Evolutionary conservation across 192 early-diverging fungal species (phyloP), one percentile per base, ranked within the genome.

Genomic region (Backusella mclennaniae): DNA sequence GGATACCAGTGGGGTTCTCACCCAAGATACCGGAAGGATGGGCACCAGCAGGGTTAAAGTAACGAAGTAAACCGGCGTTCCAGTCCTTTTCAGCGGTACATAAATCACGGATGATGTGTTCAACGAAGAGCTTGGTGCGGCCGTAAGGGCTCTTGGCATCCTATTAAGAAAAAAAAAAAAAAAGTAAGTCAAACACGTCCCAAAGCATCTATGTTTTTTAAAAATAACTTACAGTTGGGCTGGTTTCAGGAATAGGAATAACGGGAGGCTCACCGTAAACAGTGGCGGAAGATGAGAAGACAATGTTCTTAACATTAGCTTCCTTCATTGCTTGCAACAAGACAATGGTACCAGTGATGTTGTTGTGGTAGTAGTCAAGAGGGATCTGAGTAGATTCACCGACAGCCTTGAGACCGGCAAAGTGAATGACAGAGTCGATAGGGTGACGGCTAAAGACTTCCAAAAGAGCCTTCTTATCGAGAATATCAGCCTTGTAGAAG

Each of bases 11-110:
- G 14, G 93, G 93, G 77, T 98, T 94, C 77, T 99, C 98, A 59
- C 98, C 98, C 79, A 98, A 95, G 35, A 90, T 86, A 49, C 97
- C 97, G 21, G 94, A 89, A 74, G 86, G 89, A 84, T 99, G 95
- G 4, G 98, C 98, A 67, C 98, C 98, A 35, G 93, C 94, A 9
- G 98, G 95, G 84, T 99, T 99, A 73, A 99, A 99, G 85, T 98
- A 99, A n/a, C 98, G 84, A 59, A 94, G 87, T 68, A 93, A 84
- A 76, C 89, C 85, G 17, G 88, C 88, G 69, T 91, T 91, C 89
- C 88, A 91, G 21, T 88, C 85, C 1, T 79, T 67, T 67, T 89
- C 83, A 3, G 89, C 88, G 11, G 73, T 77, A 73, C 87, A 89
- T 71, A 93, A 89, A 75, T 96, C 95, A 38, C 83, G 82, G 49